These are phyloP conservation scores for Lepidium aucheri DNA, from an alignment of 345 rosid genomes.

Conservation along the genomic window DNA sequence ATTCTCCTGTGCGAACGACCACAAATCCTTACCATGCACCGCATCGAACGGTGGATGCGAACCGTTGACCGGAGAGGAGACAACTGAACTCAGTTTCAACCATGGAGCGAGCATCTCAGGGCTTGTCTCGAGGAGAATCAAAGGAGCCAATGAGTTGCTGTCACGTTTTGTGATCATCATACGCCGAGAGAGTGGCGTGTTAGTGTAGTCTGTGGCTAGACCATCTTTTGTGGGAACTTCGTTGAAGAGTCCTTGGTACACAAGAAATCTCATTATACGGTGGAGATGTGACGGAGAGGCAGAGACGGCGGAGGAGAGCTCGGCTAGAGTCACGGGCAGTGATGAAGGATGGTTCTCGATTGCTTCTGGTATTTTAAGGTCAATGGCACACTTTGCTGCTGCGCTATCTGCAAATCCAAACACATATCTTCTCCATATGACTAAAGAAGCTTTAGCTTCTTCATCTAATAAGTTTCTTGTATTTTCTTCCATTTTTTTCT, in stretches of 20 bases:
- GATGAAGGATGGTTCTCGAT: constrained; percentile 35
- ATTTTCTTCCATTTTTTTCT: constrained; percentile 13
- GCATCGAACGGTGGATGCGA: constrained; percentile 31
- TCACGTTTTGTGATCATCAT: constrained; percentile 28
- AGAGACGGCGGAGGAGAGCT: constrained; percentile 41
- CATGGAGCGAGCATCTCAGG: constrained; percentile 55
- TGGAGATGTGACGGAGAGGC: constrained; percentile 43
- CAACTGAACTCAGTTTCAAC: constrained; percentile 40
- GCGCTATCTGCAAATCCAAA: constrained; percentile 50
- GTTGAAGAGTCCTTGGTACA: constrained; percentile 38
- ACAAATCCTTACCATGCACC: constrained; percentile 42
- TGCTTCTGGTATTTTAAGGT: constrained; percentile 62
- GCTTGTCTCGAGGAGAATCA: constrained; percentile 37
- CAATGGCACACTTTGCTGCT: constrained; percentile 68
- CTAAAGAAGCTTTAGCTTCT: constrained; percentile 40
- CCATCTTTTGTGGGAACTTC: constrained; percentile 21
- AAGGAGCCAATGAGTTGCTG: constrained; percentile 36
- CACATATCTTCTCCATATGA: constrained; percentile 41
- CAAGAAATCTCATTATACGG: constrained; percentile 64
- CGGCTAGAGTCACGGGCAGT: constrained; percentile 39
- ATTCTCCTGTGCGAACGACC: constrained; percentile 40
- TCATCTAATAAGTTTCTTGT: constrained; percentile 16
- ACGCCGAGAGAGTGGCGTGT: constrained; percentile 59
- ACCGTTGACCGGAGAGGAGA: constrained; percentile 6
- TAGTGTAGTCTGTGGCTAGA: constrained; percentile 27